Conservation (phyloP, 2,329 filamentous ascomycete genomes). For the Aspergillus viridinutans region DNA sequence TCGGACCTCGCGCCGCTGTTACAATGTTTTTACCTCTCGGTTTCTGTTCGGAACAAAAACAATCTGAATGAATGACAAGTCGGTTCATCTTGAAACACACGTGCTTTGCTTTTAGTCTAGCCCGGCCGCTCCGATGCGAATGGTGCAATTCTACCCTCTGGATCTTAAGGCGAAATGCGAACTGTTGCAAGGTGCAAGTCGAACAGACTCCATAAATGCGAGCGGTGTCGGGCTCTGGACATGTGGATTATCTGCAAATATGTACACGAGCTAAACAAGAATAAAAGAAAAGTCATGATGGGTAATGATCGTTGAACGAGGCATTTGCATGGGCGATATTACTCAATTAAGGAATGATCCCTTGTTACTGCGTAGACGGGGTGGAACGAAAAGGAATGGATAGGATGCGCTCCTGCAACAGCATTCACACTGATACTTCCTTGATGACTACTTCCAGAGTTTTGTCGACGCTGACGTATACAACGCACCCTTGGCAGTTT, state of each 20-base stretch:
- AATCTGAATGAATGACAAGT: neutral
- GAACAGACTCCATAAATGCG: constrained; percentile 4
- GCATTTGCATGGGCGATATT: neutral
- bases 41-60: neutral
- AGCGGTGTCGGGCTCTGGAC: constrained; percentile 12
- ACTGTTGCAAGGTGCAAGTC: constrained; percentile 1
- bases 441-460: neutral
- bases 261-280: constrained; percentile 20
- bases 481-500: neutral
- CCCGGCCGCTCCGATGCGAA: neutral
- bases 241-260: constrained; percentile 11
- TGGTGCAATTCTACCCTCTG: neutral
- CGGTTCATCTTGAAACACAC: constrained; percentile 1
- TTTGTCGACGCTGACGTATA: neutral
- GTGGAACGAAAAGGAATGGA: neutral
- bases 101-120: neutral
- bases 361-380: neutral
- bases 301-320: constrained; percentile 17
- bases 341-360: neutral
- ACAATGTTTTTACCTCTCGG: neutral
- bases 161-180: neutral
- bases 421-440: neutral
- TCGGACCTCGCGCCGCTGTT: neutral
- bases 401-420: neutral
- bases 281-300: constrained; percentile 21